Evolutionary conservation across 345 rosid species (phyloP).

Genomic region (Murraya koenigii): DNA sequence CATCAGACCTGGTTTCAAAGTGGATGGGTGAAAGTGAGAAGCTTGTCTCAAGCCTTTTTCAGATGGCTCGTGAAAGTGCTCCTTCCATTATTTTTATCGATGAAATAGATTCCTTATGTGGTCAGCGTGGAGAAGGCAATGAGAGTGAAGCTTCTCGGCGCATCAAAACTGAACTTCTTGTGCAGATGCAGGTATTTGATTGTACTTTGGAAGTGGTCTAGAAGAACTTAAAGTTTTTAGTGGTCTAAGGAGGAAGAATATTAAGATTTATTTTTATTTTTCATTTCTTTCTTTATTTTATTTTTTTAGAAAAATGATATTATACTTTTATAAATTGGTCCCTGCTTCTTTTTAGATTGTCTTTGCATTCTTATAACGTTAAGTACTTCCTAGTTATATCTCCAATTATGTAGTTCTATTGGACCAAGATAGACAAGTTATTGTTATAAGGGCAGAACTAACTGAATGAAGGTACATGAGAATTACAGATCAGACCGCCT

Average conservation of each 20-base stretch:
- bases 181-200: conserved; percentile 86
- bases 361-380: background rate
- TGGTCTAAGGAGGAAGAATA: background rate
- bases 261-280: background rate
- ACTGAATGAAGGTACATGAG: background rate
- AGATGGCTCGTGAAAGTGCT: conserved; percentile 96
- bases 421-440: background rate
- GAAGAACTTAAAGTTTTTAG: background rate
- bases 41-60: conserved; percentile 84
- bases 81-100: conserved; percentile 90
- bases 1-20: conserved; percentile 92
- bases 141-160: conserved; percentile 98
- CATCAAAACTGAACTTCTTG: conserved; percentile 95
- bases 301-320: background rate
- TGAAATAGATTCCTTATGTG: conserved; percentile 93
- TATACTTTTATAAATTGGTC: background rate
- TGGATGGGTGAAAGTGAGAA: conserved; percentile 99
- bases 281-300: background rate
- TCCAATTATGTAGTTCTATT: background rate
- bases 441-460: background rate
- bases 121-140: conserved; percentile 92
- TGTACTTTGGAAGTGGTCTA: background rate
- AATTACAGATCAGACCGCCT: background rate
- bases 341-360: background rate
- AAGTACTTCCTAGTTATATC: background rate